These are phyloP conservation scores for Suillus paluster DNA, from an alignment of 768 basidiomycete genomes.

Conservation along the genomic window DNA sequence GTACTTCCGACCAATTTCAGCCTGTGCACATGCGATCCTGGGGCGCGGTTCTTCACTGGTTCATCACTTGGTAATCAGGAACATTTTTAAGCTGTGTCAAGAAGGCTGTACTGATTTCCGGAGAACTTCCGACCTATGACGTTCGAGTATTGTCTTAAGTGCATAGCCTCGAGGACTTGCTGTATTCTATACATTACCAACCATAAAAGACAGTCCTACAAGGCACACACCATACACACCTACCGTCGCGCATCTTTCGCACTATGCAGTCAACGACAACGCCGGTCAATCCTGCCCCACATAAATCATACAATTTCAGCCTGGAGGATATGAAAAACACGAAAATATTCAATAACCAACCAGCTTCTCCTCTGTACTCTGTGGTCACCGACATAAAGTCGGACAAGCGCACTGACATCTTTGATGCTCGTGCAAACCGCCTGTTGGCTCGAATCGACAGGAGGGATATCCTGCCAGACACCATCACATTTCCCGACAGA, in stretches of 20 bases:
- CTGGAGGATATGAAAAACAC: constrained; percentile 16
- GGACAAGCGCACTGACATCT: constrained; percentile 13
- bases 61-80: neutral
- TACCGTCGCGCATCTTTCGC: neutral
- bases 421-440: constrained; percentile 12
- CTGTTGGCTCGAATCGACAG: constrained; percentile 12
- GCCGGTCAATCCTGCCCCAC: neutral
- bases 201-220: neutral
- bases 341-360: constrained; percentile 12
- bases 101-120: neutral
- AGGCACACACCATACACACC: neutral
- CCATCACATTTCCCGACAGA: constrained; percentile 14
- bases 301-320: constrained; percentile 16
- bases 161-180: neutral
- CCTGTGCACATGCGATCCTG: neutral
- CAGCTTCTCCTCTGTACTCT: constrained; percentile 14
- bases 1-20: neutral
- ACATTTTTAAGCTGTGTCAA: neutral
- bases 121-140: neutral
- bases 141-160: neutral
- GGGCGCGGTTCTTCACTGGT: neutral
- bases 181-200: neutral
- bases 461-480: constrained; percentile 19
- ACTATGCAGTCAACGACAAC: constrained; percentile 12
- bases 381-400: constrained; percentile 15